phyloP scores from a whole-genome alignment of 2,329 filamentous ascomycete species.

The Clonostachys sp. region DNA sequence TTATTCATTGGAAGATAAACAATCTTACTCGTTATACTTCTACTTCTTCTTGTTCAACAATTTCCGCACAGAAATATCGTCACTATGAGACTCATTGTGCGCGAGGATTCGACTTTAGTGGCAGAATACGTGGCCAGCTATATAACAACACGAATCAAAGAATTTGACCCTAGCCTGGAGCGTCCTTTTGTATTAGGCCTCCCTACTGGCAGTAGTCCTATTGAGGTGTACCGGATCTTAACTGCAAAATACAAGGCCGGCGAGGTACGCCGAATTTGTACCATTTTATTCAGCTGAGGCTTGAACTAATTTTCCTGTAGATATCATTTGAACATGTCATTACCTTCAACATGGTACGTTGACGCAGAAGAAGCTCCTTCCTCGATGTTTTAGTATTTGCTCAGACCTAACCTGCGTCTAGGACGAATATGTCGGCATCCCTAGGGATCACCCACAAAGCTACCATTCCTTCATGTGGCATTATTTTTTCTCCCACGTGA shows the following conservation, averaged over 20 bases:
- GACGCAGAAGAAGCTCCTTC: no score
- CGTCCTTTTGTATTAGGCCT: slow-evolving; percentile 79
- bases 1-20: no score
- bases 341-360: slow-evolving; percentile 76
- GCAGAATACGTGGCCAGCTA: slow-evolving; percentile 78
- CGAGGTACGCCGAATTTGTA: slow-evolving; percentile 30
- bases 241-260: slow-evolving; percentile 68
- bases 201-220: slow-evolving; percentile 77
- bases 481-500: slow-evolving; percentile 82
- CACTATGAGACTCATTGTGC: slow-evolving; percentile 78
- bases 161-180: slow-evolving; percentile 66
- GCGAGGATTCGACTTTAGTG: slow-evolving; percentile 63
- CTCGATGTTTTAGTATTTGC: not conserved
- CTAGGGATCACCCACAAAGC: slow-evolving; percentile 76
- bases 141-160: slow-evolving; percentile 76
- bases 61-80: not conserved
- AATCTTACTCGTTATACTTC: no score
- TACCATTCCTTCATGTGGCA: slow-evolving; percentile 95
- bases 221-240: slow-evolving; percentile 72
- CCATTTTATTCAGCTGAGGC: not conserved
- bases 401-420: slow-evolving; percentile 29
- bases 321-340: slow-evolving; percentile 86
- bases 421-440: slow-evolving; percentile 84
- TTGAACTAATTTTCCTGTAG: slow-evolving; percentile 22
- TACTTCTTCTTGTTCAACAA: no score